Evolutionary conservation across 78 protist genomes (phyloP).

Genomic region (Dictyostelium citrinum): DNA sequence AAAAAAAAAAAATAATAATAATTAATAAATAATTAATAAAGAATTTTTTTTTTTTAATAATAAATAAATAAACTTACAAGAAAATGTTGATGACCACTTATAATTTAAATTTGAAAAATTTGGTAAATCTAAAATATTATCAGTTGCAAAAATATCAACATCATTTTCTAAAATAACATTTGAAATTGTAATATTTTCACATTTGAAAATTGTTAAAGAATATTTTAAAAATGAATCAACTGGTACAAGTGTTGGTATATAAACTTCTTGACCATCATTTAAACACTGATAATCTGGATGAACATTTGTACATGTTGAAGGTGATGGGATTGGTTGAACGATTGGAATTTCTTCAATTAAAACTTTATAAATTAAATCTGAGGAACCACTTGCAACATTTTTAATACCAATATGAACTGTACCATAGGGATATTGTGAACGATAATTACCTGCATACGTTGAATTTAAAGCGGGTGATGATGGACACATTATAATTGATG

Average conservation of each 20-base stretch:
- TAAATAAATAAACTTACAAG: not conserved
- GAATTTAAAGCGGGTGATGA: not conserved
- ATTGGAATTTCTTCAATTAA: constrained; percentile 26
- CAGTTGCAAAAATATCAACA: constrained; percentile 25
- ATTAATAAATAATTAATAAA: not conserved
- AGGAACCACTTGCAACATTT: not conserved
- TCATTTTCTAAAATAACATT: not conserved
- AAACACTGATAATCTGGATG: constrained; percentile 5
- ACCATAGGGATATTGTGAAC: constrained; percentile 13
- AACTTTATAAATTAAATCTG: constrained; percentile 19
- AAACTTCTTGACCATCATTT: constrained; percentile 5
- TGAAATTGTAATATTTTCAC: constrained; percentile 28
- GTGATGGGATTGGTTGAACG: not conserved
- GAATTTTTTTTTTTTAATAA: no score
- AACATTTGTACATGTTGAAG: not conserved
- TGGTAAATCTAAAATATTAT: not conserved
- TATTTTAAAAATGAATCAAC: not conserved
- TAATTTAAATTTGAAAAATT: not conserved
- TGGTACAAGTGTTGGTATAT: not conserved
- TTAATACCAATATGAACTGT: not conserved
- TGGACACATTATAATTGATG: constrained; percentile 22
- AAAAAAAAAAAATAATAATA: no score
- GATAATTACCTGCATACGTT: not conserved
- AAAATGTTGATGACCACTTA: not conserved
- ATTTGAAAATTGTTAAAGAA: not conserved